phyloP scores from a whole-genome alignment of 2,329 filamentous ascomycete genomes.

The Fusarium dlaminii region DNA sequence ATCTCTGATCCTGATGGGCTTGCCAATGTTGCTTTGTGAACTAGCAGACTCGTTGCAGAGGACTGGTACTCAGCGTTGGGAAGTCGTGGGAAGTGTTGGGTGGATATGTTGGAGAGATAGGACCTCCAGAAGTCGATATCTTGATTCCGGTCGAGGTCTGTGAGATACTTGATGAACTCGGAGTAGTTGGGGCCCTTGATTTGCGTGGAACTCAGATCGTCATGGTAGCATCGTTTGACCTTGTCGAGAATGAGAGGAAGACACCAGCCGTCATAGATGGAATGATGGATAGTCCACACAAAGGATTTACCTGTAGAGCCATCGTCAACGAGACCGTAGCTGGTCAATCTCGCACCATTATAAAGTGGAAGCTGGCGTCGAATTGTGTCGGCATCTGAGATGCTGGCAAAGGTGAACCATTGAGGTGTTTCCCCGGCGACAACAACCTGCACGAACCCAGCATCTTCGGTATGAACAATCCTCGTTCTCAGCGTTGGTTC shows the following conservation, averaged over 20 bases:
- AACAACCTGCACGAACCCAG: conserved; percentile 32
- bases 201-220: not conserved
- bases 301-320: not conserved
- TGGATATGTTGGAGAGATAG: conserved; percentile 9
- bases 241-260: conserved; percentile 35
- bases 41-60: conserved; percentile 22
- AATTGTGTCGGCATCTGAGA: not conserved
- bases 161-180: conserved; percentile 24
- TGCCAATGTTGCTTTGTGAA: conserved; percentile 5
- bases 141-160: not conserved
- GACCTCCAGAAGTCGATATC: conserved; percentile 30
- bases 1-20: conserved; percentile 16
- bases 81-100: conserved; percentile 37
- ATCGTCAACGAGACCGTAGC: conserved; percentile 6
- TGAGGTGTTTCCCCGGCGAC: conserved; percentile 7
- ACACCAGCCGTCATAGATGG: conserved; percentile 44
- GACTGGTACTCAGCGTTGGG: conserved; percentile 24
- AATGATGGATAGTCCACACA: conserved; percentile 43
- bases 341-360: conserved; percentile 20
- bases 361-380: conserved; percentile 8
- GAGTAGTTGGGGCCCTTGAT: conserved; percentile 11
- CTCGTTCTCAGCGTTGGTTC: conserved; percentile 30
- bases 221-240: conserved; percentile 28
- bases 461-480: conserved; percentile 29
- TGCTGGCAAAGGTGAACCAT: conserved; percentile 10